phyloP scores from a whole-genome alignment of 306 rosid species.

The Ochetophila trinervis region DNA sequence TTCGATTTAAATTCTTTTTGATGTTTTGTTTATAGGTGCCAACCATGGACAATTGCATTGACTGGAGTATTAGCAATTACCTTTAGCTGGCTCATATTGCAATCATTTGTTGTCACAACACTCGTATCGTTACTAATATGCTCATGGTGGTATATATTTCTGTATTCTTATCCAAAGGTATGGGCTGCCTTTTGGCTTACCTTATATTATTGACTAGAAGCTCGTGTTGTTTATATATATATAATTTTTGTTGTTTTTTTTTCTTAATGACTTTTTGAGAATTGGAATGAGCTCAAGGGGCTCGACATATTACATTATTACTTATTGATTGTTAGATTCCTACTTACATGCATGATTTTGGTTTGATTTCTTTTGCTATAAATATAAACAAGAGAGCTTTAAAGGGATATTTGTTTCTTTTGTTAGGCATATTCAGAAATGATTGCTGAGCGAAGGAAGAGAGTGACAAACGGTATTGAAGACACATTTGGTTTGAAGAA shows the following conservation, averaged over 20 bases:
- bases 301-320: too few species aligned
- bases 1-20: neutral
- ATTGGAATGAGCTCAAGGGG: too few species aligned
- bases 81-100: conserved; percentile 59
- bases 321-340: too few species aligned
- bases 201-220: neutral
- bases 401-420: conserved; percentile 5
- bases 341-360: neutral
- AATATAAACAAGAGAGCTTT: neutral
- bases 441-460: conserved; percentile 77
- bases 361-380: neutral
- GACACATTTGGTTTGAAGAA: conserved; percentile 72
- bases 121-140: conserved; percentile 36
- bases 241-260: too few species aligned
- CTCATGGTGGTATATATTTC: conserved; percentile 87
- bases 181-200: neutral
- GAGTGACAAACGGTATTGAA: conserved; percentile 69
- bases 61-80: conserved; percentile 41
- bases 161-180: conserved; percentile 88
- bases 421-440: conserved; percentile 74
- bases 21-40: conserved; percentile 43
- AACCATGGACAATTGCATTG: conserved; percentile 54
- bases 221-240: too few species aligned
- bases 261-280: too few species aligned
- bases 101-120: conserved; percentile 41